Evolutionary conservation across 1,139 yeast genomes (phyloP).

Genomic region (Geotrichum fermentans): DNA sequence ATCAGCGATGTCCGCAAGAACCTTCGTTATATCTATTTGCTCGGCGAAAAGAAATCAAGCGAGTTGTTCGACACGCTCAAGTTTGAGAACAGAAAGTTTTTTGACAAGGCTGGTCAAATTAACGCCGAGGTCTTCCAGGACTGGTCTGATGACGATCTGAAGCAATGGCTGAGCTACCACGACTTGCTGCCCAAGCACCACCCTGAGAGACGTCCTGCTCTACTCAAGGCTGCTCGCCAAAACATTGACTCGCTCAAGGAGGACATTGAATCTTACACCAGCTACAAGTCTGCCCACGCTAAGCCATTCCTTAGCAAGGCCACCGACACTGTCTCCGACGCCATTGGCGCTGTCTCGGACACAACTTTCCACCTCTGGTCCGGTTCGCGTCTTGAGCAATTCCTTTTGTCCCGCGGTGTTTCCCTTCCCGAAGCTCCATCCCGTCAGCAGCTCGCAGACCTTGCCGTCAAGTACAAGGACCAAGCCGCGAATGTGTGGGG

Average conservation of each 20-base stretch:
- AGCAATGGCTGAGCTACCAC: slow-evolving; percentile 15
- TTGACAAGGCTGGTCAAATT: slow-evolving; percentile 13
- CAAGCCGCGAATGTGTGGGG: slow-evolving; percentile 33
- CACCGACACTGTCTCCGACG: slow-evolving; percentile 9
- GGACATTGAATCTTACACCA: slow-evolving; percentile 9
- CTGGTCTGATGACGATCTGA: slow-evolving; percentile 14
- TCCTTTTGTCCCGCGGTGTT: slow-evolving; percentile 3
- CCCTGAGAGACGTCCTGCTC: neutral
- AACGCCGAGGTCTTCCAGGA: slow-evolving; percentile 8
- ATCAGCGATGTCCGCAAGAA: slow-evolving; percentile 13
- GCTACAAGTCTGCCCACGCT: slow-evolving; percentile 11
- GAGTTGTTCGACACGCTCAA: neutral
- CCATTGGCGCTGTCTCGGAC: slow-evolving; percentile 1
- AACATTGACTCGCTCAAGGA: slow-evolving; percentile 7
- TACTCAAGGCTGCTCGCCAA: slow-evolving; percentile 15
- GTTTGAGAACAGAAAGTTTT: slow-evolving; percentile 12
- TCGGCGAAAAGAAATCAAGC: slow-evolving; percentile 8
- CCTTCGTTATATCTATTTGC: slow-evolving; percentile 11
- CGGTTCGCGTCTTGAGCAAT: slow-evolving; percentile 12
- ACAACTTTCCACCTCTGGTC: slow-evolving; percentile 15
- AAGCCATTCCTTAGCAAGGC: slow-evolving; percentile 12
- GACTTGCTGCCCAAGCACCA: slow-evolving; percentile 2
- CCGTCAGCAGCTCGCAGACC: neutral
- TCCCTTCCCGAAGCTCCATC: neutral
- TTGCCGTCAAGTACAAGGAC: neutral